Conservation (phyloP, 2,329 filamentous ascomycete species). For the Botrytis byssoidea region DNA sequence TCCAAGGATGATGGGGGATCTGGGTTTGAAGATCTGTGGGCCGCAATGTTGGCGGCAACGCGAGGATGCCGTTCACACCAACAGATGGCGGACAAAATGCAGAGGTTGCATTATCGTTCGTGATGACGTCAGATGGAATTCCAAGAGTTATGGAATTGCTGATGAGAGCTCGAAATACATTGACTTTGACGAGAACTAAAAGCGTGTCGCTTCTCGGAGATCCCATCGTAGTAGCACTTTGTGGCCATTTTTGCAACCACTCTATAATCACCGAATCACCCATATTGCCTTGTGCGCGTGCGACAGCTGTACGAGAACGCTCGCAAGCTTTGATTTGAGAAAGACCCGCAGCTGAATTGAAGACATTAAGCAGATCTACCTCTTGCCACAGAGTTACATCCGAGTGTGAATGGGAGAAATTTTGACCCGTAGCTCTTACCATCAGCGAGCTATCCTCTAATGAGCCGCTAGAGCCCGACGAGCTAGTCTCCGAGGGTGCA, state of each 20-base stretch:
- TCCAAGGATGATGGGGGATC: neutral
- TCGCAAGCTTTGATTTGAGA: neutral
- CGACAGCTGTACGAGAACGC: neutral
- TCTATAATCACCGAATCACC: neutral
- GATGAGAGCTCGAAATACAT: neutral
- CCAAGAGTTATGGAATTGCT: neutral
- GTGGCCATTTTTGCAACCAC: neutral
- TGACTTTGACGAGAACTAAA: neutral
- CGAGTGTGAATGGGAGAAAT: neutral
- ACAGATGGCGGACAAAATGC: neutral
- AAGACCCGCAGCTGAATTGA: neutral
- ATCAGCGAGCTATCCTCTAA: neutral
- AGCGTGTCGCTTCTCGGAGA: neutral
- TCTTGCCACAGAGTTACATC: neutral
- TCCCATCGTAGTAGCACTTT: neutral
- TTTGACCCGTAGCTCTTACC: neutral
- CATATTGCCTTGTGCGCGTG: neutral
- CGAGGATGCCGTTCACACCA: neutral
- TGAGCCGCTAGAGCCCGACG: neutral
- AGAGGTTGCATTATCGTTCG: neutral
- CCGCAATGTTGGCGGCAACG: neutral
- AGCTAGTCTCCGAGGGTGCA: neutral
- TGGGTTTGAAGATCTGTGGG: neutral
- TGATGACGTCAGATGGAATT: neutral
- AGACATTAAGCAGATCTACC: neutral